Percentiles rank a stretch among this genome's conserved stretches.
Evolutionary conservation across 1,284 basidiomycete species (phyloP).

Genomic region (Sporisorium iseilematis-ciliati): DNA sequence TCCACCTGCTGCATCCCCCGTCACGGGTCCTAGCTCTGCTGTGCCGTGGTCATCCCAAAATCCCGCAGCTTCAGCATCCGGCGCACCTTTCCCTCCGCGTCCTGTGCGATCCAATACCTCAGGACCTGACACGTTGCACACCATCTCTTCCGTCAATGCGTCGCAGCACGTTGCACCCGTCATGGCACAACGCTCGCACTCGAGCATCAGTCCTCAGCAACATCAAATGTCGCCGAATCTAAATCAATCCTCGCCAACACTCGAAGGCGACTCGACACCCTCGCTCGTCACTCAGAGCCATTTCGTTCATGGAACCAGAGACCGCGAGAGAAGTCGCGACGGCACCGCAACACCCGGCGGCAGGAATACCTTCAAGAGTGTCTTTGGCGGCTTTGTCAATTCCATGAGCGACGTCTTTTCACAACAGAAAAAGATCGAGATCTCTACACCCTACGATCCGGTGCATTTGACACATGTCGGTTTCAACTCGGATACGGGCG

Average conservation of each 20-base stretch:
- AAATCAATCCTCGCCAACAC: constrained; percentile 43
- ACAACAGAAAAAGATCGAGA: constrained; percentile 85
- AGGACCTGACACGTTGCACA: constrained; percentile 37
- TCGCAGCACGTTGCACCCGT: constrained; percentile 41
- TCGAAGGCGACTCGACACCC: constrained; percentile 28
- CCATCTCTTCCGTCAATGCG: constrained; percentile 22
- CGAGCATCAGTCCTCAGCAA: constrained; percentile 50
- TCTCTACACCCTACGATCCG: constrained; percentile 97
- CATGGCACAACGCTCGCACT: constrained; percentile 50
- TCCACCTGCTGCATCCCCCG: constrained; percentile 32
- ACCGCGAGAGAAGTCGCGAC: constrained; percentile 48
- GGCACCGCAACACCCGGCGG: constrained; percentile 42
- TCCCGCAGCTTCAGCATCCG: constrained; percentile 12
- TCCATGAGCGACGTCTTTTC: constrained; percentile 78
- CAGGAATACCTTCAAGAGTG: constrained; percentile 67
- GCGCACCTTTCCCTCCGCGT: constrained; percentile 27
- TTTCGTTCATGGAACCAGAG: constrained; percentile 37
- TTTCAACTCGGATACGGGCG: constrained; percentile 97
- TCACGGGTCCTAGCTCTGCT: constrained; percentile 21
- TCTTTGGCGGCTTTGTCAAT: constrained; percentile 70
- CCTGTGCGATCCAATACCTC: constrained; percentile 56
- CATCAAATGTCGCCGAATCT: constrained; percentile 42
- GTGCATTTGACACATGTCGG: constrained; percentile 99
- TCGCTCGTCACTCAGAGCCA: constrained; percentile 50
- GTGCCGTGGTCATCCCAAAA: constrained; percentile 37